Evolutionary conservation across 2,329 filamentous ascomycete genomes (phyloP).

Genomic region (Claviceps citrina): DNA sequence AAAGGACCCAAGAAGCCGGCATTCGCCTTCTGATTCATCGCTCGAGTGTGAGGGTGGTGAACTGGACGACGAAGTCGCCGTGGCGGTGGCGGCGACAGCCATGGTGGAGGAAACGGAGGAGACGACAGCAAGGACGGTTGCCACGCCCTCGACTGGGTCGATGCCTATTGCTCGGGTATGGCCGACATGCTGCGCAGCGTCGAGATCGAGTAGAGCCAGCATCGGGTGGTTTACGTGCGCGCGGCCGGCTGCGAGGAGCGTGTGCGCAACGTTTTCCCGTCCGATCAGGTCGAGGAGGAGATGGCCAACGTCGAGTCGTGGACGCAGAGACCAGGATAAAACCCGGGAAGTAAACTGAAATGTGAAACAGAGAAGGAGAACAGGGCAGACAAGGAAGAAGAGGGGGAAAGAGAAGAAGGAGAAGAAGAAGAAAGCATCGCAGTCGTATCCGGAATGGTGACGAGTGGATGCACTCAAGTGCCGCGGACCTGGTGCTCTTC

Average conservation of each 20-base stretch:
- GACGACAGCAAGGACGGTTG: constrained; percentile 6
- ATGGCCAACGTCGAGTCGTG: neutral
- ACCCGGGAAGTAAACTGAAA: no score
- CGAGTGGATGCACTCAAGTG: neutral
- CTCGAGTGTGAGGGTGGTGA: constrained; percentile 15
- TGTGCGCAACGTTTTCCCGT: neutral
- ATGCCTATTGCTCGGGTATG: constrained; percentile 4
- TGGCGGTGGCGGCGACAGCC: constrained; percentile 15
- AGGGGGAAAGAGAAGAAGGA: neutral
- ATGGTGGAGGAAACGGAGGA: constrained; percentile 10
- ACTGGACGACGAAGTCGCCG: constrained; percentile 13
- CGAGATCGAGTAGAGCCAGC: constrained; percentile 1
- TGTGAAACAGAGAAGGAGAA: no score
- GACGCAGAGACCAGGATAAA: neutral
- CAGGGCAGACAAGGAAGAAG: neutral
- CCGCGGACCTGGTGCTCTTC: no score
- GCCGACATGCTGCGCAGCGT: constrained; percentile 3
- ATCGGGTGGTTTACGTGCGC: neutral
- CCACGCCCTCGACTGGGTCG: constrained; percentile 7
- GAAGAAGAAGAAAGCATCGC: neutral
- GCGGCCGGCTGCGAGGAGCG: no score
- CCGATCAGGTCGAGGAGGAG: neutral
- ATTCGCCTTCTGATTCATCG: constrained; percentile 53
- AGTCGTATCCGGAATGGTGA: no score
- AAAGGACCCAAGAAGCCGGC: constrained; percentile 75